Percentiles rank a stretch among this genome's conserved stretches.
Evolutionary conservation across 176 grass and related monocot genomes (phyloP).

Genomic region (Raddia guianensis): DNA sequence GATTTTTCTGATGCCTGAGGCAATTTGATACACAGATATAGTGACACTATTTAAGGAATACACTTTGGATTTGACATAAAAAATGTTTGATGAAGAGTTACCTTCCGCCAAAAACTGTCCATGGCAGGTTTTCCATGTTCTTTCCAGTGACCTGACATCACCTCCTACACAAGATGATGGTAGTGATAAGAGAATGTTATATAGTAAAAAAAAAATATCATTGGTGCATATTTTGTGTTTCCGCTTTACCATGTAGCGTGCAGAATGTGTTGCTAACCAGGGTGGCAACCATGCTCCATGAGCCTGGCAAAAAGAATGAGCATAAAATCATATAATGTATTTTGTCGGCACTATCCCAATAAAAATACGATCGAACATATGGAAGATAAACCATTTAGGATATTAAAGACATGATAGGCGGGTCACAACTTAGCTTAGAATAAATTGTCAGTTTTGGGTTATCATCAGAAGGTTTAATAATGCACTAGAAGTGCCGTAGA

Average conservation of each 20-base stretch:
- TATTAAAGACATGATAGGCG: conserved; percentile 1
- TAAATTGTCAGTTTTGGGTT: conserved; percentile 1
- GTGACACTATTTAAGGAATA: not conserved
- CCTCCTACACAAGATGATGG: conserved; percentile 54
- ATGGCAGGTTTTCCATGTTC: conserved; percentile 72
- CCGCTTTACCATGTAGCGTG: conserved; percentile 53
- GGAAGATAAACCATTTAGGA: conserved; percentile 2
- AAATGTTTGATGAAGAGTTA: conserved; percentile 26
- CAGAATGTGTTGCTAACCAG: conserved; percentile 69
- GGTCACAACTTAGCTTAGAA: not conserved
- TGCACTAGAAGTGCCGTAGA: not conserved
- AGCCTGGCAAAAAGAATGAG: conserved; percentile 49
- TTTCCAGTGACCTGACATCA: conserved; percentile 75
- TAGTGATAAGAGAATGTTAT: not conserved
- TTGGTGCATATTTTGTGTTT: conserved; percentile 3
- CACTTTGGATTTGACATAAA: conserved; percentile 33
- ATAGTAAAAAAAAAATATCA: conserved; percentile 15
- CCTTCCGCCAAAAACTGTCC: conserved; percentile 66
- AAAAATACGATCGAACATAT: not conserved
- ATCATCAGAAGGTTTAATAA: conserved; percentile 2
- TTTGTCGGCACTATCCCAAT: not conserved
- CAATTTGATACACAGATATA: conserved; percentile 29
- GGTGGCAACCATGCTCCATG: conserved; percentile 98
- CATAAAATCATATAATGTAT: conserved; percentile 4
- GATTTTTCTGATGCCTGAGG: conserved; percentile 84